Conservation (phyloP, 352 stramenopile species). For the Thalassiosira livingstoniorum region DNA sequence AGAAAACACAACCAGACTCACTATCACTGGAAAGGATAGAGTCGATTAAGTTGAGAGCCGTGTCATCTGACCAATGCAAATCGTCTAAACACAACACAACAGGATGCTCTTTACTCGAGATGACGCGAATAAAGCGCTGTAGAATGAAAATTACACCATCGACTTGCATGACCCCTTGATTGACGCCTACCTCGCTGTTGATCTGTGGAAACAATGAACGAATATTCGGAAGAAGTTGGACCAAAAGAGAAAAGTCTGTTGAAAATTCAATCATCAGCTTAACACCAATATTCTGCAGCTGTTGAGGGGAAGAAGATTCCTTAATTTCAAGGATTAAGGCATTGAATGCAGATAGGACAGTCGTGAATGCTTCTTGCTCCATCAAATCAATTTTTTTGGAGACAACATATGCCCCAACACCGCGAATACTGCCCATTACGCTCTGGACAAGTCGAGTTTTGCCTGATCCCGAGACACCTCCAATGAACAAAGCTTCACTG, state of each 20-base stretch:
- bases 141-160: slow-evolving; percentile 32
- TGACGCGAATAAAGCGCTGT: slow-evolving; percentile 11
- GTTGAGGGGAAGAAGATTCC: slow-evolving; percentile 5
- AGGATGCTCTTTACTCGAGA: slow-evolving; percentile 13
- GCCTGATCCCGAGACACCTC: slow-evolving; percentile 40
- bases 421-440: slow-evolving; percentile 16
- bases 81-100: slow-evolving; percentile 23
- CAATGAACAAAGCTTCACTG: slow-evolving; percentile 54
- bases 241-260: slow-evolving; percentile 29
- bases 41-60: background rate
- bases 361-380: slow-evolving; percentile 23
- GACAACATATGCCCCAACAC: slow-evolving; percentile 39
- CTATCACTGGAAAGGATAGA: background rate
- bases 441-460: slow-evolving; percentile 38
- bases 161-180: slow-evolving; percentile 20
- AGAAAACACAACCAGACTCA: background rate
- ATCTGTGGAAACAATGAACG: slow-evolving; percentile 2
- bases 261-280: slow-evolving; percentile 30
- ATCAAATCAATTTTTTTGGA: slow-evolving; percentile 46
- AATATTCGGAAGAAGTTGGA: slow-evolving; percentile 39
- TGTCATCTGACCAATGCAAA: slow-evolving; percentile 5
- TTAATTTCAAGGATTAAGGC: slow-evolving; percentile 35
- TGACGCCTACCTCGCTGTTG: slow-evolving; percentile 5
- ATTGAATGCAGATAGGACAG: slow-evolving; percentile 38
- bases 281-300: slow-evolving; percentile 26